Conservation (phyloP, 2,329 filamentous ascomycete genomes). For the Diatrype stigma region DNA sequence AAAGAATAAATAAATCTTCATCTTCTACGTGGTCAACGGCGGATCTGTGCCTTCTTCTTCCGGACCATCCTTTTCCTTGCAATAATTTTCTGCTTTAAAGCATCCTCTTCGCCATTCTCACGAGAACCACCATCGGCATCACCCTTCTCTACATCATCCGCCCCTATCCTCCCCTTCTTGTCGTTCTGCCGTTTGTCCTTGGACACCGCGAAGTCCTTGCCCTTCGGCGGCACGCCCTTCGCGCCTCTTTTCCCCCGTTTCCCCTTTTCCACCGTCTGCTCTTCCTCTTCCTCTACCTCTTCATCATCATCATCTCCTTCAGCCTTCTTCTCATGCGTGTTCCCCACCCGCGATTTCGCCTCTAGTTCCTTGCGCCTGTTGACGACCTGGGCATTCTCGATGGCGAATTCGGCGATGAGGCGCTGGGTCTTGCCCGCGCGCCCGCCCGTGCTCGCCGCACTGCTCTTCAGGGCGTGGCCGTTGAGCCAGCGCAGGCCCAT, state of each 20-base stretch:
- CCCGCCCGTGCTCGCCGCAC: too few relatives aligned
- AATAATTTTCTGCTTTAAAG: slow-evolving; percentile 70
- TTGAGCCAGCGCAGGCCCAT: slow-evolving; percentile 96
- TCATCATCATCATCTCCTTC: slow-evolving; percentile 24
- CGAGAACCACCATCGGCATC: slow-evolving; percentile 17
- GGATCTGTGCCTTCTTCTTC: slow-evolving; percentile 55
- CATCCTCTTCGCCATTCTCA: slow-evolving; percentile 28
- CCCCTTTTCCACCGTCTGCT: slow-evolving; percentile 8
- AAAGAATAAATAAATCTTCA: neutral
- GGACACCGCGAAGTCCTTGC: slow-evolving; percentile 30
- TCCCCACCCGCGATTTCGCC: slow-evolving; percentile 1
- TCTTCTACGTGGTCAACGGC: slow-evolving; percentile 20
- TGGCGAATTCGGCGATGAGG: slow-evolving; percentile 92
- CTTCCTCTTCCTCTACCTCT: slow-evolving; percentile 9
- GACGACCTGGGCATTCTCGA: slow-evolving; percentile 97
- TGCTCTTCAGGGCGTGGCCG: slow-evolving; percentile 46
- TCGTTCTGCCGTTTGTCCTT: slow-evolving; percentile 23
- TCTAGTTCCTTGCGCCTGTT: slow-evolving; percentile 64
- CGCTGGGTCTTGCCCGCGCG: slow-evolving; percentile 73
- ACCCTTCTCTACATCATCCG: slow-evolving; percentile 7
- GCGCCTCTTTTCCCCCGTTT: slow-evolving; percentile 5
- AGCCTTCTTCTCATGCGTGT: slow-evolving; percentile 20
- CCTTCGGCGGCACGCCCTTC: slow-evolving; percentile 12
- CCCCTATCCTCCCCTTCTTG: slow-evolving; percentile 6
- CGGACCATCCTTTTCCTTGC: slow-evolving; percentile 77